phyloP scores from a whole-genome alignment of 257 asterid species.

The Marsdenia floribunda region DNA sequence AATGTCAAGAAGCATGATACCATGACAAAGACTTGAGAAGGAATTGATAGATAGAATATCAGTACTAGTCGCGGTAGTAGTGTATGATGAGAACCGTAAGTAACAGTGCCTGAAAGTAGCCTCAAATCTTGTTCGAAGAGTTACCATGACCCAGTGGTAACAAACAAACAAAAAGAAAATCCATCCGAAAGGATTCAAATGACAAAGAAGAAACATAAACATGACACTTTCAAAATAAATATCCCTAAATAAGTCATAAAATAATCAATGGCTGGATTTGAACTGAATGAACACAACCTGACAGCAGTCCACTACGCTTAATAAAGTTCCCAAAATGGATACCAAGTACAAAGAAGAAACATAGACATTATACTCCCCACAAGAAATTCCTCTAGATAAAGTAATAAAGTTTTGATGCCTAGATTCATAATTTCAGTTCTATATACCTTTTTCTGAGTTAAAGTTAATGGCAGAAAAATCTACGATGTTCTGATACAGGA shows the following conservation, averaged over 20 bases:
- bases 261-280: too few relatives aligned
- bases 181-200: background rate
- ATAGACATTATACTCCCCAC: background rate
- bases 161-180: too few relatives aligned
- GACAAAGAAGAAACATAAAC: too few relatives aligned
- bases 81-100: background rate
- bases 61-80: background rate
- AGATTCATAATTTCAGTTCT: background rate
- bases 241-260: too few relatives aligned
- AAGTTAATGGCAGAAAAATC: background rate
- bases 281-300: background rate
- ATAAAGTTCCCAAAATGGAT: too few relatives aligned
- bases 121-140: background rate
- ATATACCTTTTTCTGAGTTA: background rate
- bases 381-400: background rate
- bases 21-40: background rate
- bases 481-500: background rate
- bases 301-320: too few relatives aligned
- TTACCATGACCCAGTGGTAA: background rate
- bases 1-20: background rate
- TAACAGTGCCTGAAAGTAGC: background rate
- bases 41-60: background rate
- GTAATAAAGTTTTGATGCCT: background rate
- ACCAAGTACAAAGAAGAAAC: background rate
- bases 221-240: too few relatives aligned